Evolutionary conservation across 179 eudicot species (phyloP).

Genomic region (Sideroxylon spinosum): DNA sequence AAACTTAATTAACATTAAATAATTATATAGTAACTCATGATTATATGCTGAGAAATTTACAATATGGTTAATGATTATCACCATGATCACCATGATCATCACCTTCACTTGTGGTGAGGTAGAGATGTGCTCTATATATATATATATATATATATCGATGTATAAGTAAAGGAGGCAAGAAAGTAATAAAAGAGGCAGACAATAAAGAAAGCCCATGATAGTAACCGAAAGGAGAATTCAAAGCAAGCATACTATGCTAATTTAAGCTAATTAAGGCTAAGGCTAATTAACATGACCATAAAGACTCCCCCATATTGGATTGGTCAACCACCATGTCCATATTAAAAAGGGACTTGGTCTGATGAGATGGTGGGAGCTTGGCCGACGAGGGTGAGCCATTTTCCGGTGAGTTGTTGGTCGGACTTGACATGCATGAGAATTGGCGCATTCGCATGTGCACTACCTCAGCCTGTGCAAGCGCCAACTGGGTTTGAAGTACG

Average conservation of each 20-base stretch:
- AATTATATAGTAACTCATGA: conserved; percentile 17
- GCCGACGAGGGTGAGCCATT: conserved; percentile 43
- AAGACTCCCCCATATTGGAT: conserved; percentile 51
- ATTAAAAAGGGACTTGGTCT: conserved; percentile 57
- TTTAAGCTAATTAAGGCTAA: background rate
- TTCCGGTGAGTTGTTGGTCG: conserved; percentile 41
- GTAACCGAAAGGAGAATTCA: background rate
- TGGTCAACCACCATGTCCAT: conserved; percentile 71
- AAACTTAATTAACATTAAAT: conserved; percentile 6
- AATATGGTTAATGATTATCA: conserved; percentile 33
- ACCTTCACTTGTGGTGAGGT: conserved; percentile 15
- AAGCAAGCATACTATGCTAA: conserved; percentile 5
- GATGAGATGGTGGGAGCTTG: conserved; percentile 29
- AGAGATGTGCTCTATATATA: conserved; percentile 19
- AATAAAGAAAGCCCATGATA: conserved; percentile 20
- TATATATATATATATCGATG: background rate
- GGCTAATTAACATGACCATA: conserved; percentile 59
- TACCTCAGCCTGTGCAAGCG: conserved; percentile 78
- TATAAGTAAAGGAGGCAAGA: conserved; percentile 12
- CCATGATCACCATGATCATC: conserved; percentile 18
- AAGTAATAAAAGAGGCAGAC: conserved; percentile 18
- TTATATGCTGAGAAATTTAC: conserved; percentile 27
- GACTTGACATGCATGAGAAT: conserved; percentile 25
- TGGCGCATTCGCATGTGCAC: conserved; percentile 72
- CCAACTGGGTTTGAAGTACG: conserved; percentile 60